Conservation (phyloP, 2,329 filamentous ascomycete species). For the Phaeomoniella chlamydospora region DNA sequence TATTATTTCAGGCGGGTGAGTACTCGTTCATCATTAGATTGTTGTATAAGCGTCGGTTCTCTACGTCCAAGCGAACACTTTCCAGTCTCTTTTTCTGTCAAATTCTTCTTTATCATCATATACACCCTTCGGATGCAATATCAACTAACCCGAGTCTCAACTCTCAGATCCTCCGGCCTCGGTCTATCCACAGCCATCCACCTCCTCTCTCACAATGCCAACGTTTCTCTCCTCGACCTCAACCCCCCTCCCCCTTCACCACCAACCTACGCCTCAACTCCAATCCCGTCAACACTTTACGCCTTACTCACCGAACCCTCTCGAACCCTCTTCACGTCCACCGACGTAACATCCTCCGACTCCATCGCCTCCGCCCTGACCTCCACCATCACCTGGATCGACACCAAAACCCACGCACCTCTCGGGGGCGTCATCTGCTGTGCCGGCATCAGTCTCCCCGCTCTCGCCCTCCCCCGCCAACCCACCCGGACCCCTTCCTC, state of each 20-base stretch:
- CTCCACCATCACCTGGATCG: constrained; percentile 10
- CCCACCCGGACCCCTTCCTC: background rate
- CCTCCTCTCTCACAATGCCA: constrained; percentile 10
- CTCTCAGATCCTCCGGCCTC: constrained; percentile 8
- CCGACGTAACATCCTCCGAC: constrained; percentile 12
- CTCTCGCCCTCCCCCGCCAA: background rate
- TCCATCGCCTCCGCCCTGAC: constrained; percentile 9
- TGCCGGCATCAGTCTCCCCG: constrained; percentile 8
- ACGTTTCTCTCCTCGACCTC: constrained; percentile 13
- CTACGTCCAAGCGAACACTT: background rate
- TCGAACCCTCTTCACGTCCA: constrained; percentile 9
- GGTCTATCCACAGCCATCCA: constrained; percentile 11
- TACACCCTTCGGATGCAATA: too few species aligned
- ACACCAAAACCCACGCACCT: constrained; percentile 7
- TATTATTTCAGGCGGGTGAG: constrained; percentile 6
- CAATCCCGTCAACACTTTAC: too few species aligned
- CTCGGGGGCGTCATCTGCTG: constrained; percentile 11
- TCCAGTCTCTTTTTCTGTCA: background rate
- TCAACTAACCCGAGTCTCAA: too few species aligned
- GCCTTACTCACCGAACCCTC: too few species aligned
- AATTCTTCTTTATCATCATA: background rate
- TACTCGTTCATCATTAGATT: constrained; percentile 1
- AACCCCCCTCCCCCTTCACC: constrained; percentile 9
- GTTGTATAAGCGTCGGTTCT: constrained; percentile 4
- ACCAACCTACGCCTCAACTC: too few species aligned